Conservation (phyloP, 1,284 basidiomycete genomes). For the Ceratobasidium theobromae region DNA sequence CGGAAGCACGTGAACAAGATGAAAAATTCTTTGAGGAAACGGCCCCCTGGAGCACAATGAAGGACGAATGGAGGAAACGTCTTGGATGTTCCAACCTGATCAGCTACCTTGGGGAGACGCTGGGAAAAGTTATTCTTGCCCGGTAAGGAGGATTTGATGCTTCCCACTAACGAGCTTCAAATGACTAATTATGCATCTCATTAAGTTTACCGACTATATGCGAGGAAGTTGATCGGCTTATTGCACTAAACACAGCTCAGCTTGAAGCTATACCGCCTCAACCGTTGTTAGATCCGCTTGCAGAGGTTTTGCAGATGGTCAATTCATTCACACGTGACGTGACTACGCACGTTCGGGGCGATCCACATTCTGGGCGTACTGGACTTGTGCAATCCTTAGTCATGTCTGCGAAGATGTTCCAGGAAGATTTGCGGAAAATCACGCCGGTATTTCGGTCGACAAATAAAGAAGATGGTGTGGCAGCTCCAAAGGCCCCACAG, state of each 20-base stretch:
- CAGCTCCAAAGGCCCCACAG: not conserved
- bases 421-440: slow-evolving; percentile 9
- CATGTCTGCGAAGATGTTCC: slow-evolving; percentile 15
- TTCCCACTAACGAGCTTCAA: not conserved
- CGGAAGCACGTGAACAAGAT: slow-evolving; percentile 60
- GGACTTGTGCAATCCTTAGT: slow-evolving; percentile 17
- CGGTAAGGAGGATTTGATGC: not conserved
- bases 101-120: slow-evolving; percentile 9
- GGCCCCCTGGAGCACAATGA: slow-evolving; percentile 52
- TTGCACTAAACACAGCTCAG: slow-evolving; percentile 4
- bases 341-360: slow-evolving; percentile 5
- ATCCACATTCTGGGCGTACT: slow-evolving; percentile 10
- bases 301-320: slow-evolving; percentile 20
- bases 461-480: not conserved
- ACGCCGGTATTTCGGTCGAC: slow-evolving; percentile 17
- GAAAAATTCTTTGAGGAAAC: slow-evolving; percentile 63
- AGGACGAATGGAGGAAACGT: not conserved
- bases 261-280: not conserved
- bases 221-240: slow-evolving; percentile 23
- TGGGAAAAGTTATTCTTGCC: slow-evolving; percentile 22
- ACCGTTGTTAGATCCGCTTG: slow-evolving; percentile 14
- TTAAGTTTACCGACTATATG: slow-evolving; percentile 30
- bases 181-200: no score
- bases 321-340: slow-evolving; percentile 19
- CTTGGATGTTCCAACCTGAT: slow-evolving; percentile 20